phyloP scores from a whole-genome alignment of 192 early-diverging fungal species.

The Coemansia sp. region DNA sequence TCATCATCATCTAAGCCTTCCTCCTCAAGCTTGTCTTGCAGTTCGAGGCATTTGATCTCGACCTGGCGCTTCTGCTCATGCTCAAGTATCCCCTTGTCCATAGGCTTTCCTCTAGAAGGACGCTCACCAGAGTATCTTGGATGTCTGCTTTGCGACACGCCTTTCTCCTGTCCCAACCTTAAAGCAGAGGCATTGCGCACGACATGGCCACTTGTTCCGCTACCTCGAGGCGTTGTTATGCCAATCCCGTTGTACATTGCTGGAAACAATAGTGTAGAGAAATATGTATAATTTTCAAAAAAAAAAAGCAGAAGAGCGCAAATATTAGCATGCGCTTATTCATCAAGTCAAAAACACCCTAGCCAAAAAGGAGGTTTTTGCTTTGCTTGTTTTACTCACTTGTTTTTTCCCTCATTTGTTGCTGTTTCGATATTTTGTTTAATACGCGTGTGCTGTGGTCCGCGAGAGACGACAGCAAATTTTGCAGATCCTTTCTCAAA shows the following conservation, averaged over 20 bases:
- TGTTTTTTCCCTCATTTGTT: too few relatives aligned
- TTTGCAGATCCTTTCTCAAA: background rate
- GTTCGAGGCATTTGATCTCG: constrained; percentile 80
- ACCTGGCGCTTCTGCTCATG: constrained; percentile 88
- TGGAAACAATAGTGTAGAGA: background rate
- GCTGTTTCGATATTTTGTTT: background rate
- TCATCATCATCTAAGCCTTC: constrained; percentile 67
- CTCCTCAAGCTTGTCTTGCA: constrained; percentile 80
- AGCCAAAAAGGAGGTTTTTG: background rate
- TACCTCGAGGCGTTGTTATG: constrained; percentile 74
- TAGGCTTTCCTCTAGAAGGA: constrained; percentile 17
- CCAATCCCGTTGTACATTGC: constrained; percentile 83
- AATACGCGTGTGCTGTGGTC: constrained; percentile 7
- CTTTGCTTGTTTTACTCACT: too few relatives aligned
- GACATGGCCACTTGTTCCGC: constrained; percentile 96
- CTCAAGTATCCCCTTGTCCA: constrained; percentile 61
- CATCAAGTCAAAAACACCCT: too few relatives aligned
- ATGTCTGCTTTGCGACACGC: background rate
- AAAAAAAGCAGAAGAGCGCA: background rate
- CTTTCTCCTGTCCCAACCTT: constrained; percentile 62
- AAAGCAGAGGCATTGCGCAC: constrained; percentile 84
- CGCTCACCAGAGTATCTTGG: constrained; percentile 48
- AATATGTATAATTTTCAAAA: background rate
- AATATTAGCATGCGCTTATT: too few relatives aligned
- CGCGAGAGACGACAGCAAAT: background rate